Conservation (phyloP, 805 yeast species). For the Kazachstania psychrophila region DNA sequence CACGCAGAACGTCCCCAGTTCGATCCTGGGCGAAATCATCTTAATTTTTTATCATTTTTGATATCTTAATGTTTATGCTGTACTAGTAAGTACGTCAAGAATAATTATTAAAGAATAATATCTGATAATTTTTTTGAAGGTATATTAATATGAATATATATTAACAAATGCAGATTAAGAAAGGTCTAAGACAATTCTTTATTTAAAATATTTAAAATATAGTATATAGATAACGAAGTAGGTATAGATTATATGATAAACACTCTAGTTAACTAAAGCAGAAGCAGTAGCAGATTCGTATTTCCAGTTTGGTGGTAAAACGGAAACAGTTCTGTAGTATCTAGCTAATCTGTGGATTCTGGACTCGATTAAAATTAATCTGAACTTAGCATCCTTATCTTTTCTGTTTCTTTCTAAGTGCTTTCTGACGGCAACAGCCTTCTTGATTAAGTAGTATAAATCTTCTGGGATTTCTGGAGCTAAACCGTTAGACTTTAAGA, state of each 20-base stretch:
- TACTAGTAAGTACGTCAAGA: no score
- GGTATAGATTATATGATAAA: slow-evolving; percentile 10
- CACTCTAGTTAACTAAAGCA: slow-evolving; percentile 90
- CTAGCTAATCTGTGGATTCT: slow-evolving; percentile 99
- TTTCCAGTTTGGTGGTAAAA: slow-evolving; percentile 99
- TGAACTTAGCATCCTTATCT: slow-evolving; percentile 99
- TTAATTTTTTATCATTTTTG: no score
- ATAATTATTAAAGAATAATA: no score
- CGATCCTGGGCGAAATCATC: slow-evolving; percentile 99
- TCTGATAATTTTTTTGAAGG: no score
- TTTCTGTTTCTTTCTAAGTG: slow-evolving; percentile 99
- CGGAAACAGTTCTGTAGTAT: slow-evolving; percentile 99
- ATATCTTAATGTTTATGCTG: no score
- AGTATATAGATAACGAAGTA: neutral
- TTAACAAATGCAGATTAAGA: no score
- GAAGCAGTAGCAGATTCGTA: slow-evolving; percentile 99
- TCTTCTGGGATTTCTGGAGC: slow-evolving; percentile 99
- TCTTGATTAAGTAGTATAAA: slow-evolving; percentile 96
- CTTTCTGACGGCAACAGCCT: slow-evolving; percentile 99
- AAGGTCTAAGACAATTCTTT: neutral
- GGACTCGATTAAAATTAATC: slow-evolving; percentile 99
- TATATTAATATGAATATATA: no score
- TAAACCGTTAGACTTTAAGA: slow-evolving; percentile 98
- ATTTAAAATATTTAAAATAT: slow-evolving; percentile 2
- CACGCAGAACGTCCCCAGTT: slow-evolving; percentile 99